A percentile compares a stretch with the other conserved stretches of the same genome.
These are phyloP conservation scores for Aspergillus tamarii DNA, from an alignment of 2,329 filamentous ascomycete genomes.

Conservation along the genomic window DNA sequence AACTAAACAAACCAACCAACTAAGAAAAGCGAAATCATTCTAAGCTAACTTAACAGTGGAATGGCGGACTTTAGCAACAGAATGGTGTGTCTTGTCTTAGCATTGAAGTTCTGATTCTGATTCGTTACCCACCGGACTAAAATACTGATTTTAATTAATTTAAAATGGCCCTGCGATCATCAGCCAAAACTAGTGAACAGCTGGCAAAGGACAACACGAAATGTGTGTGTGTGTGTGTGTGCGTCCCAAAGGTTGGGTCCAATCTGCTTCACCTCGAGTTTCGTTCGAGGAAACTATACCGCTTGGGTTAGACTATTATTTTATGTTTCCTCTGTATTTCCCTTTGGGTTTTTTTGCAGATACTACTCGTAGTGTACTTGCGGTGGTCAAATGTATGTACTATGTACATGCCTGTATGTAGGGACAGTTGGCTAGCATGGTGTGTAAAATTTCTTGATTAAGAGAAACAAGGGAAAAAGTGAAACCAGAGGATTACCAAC, in stretches of 20 bases:
- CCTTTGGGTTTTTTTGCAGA: not conserved
- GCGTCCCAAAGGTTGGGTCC: not conserved
- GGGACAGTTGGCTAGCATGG: not conserved
- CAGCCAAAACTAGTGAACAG: conserved; percentile 14
- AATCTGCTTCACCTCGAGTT: not conserved
- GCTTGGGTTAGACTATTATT: no score
- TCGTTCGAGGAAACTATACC: not conserved
- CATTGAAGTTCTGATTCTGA: conserved; percentile 5
- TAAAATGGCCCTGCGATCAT: conserved; percentile 13
- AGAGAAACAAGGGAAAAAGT: not conserved
- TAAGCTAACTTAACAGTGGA: not conserved
- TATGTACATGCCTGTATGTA: not conserved
- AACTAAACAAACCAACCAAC: not conserved
- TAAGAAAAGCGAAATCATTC: no score
- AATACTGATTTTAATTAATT: conserved; percentile 9
- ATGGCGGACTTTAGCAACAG: conserved; percentile 7
- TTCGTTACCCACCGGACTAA: conserved; percentile 9
- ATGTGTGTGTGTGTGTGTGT: conserved; percentile 8
- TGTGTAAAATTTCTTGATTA: not conserved
- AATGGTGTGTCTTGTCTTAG: not conserved
- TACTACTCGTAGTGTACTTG: not conserved
- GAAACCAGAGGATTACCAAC: not conserved
- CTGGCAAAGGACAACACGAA: conserved; percentile 15
- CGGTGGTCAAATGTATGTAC: not conserved
- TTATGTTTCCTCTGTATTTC: not conserved